Percentiles rank a stretch among this genome's conserved stretches.
Evolutionary conservation across 441 rosid genomes (phyloP).

Genomic region (Iberis amara): DNA sequence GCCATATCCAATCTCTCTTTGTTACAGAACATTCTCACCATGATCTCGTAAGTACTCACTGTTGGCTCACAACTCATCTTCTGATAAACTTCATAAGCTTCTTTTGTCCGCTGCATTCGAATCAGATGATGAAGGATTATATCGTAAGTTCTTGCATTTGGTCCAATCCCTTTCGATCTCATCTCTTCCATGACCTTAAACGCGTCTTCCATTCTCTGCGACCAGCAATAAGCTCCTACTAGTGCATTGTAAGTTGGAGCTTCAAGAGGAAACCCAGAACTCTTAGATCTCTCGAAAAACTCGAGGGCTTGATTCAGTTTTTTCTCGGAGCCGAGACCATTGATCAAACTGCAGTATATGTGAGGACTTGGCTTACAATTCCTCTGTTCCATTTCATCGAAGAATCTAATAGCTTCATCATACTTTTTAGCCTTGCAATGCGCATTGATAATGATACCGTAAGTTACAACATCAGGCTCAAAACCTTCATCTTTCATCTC

Average conservation of each 20-base stretch:
- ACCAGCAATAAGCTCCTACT: slow-evolving; percentile 71
- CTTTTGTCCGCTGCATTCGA: slow-evolving; percentile 40
- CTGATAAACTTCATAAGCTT: slow-evolving; percentile 54
- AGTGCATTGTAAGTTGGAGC: slow-evolving; percentile 77
- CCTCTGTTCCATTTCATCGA: slow-evolving; percentile 54
- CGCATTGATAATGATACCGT: slow-evolving; percentile 66
- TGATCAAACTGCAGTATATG: slow-evolving; percentile 67
- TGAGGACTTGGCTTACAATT: slow-evolving; percentile 64
- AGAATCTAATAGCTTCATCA: slow-evolving; percentile 48
- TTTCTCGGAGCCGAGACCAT: slow-evolving; percentile 64
- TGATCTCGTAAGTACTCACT: slow-evolving; percentile 68
- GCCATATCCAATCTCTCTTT: slow-evolving; percentile 58
- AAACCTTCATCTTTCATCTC: slow-evolving; percentile 79
- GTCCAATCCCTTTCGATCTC: slow-evolving; percentile 49
- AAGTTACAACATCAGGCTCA: slow-evolving; percentile 69
- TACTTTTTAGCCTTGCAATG: slow-evolving; percentile 56
- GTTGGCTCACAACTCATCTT: slow-evolving; percentile 62
- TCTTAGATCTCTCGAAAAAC: slow-evolving; percentile 48
- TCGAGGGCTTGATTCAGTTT: slow-evolving; percentile 54
- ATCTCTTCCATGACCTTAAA: slow-evolving; percentile 56
- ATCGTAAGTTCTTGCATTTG: slow-evolving; percentile 70
- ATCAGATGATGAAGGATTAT: slow-evolving; percentile 67
- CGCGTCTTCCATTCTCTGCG: slow-evolving; percentile 49
- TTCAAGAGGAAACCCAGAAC: slow-evolving; percentile 52
- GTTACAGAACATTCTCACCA: slow-evolving; percentile 76